Evolutionary conservation across 805 yeast species (phyloP).

Genomic region (Monosporozyma yasuniensis): DNA sequence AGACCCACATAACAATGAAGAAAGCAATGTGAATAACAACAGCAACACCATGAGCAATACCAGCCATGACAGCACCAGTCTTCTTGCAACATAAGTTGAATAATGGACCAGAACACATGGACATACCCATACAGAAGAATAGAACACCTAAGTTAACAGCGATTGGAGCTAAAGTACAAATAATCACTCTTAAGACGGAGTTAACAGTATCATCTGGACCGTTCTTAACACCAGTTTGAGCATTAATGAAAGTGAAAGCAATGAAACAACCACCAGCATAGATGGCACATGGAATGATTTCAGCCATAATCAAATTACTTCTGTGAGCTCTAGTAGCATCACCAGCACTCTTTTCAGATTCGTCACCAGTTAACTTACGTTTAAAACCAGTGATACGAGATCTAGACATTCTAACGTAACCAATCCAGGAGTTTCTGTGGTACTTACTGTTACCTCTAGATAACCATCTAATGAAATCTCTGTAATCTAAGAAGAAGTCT

Average conservation of each 20-base stretch:
- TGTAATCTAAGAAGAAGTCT: slow-evolving; percentile 92
- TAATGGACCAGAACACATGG: slow-evolving; percentile 97
- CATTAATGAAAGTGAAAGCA: slow-evolving; percentile 74
- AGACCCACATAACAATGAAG: slow-evolving; percentile 94
- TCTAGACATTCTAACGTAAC: slow-evolving; percentile 72
- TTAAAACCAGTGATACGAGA: slow-evolving; percentile 82
- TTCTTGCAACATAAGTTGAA: slow-evolving; percentile 92
- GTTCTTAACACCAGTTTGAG: slow-evolving; percentile 70
- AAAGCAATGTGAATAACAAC: slow-evolving; percentile 79
- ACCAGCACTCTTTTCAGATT: slow-evolving; percentile 76
- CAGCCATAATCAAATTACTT: slow-evolving; percentile 61
- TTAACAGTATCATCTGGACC: slow-evolving; percentile 46
- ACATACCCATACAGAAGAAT: slow-evolving; percentile 64
- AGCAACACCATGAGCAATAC: slow-evolving; percentile 90
- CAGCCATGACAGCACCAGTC: slow-evolving; percentile 93
- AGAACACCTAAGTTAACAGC: slow-evolving; percentile 82
- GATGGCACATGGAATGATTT: slow-evolving; percentile 58
- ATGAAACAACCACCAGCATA: slow-evolving; percentile 74
- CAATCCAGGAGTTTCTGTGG: slow-evolving; percentile 87
- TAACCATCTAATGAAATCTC: slow-evolving; percentile 85
- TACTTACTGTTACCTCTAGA: slow-evolving; percentile 85
- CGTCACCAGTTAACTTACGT: slow-evolving; percentile 61
- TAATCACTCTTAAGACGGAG: slow-evolving; percentile 60
- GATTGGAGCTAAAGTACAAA: slow-evolving; percentile 86
- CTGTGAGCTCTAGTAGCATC: slow-evolving; percentile 78